Conservation (phyloP, 345 rosid genomes). For the Salix brachista region DNA sequence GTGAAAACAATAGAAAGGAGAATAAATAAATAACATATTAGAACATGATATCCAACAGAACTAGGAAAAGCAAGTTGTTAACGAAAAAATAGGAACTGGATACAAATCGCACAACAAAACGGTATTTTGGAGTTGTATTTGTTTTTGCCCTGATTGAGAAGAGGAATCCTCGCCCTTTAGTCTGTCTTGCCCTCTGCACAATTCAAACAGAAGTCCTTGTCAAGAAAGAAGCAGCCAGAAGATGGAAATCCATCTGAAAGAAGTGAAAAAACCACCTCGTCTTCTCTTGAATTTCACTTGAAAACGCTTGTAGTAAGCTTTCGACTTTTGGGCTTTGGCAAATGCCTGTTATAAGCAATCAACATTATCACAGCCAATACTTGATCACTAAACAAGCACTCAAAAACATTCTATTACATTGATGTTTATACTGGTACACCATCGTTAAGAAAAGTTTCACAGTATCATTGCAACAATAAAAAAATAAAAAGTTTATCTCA, state of each 20-base stretch:
- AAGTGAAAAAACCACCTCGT: conserved; percentile 34
- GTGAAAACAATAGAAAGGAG: neutral
- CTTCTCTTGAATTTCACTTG: conserved; percentile 76
- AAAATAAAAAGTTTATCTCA: no score
- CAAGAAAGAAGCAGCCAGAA: neutral
- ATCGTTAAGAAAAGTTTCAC: no score
- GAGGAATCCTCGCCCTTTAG: conserved; percentile 64
- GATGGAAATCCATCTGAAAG: neutral
- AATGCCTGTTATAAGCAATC: conserved; percentile 32
- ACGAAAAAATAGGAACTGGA: conserved; percentile 19
- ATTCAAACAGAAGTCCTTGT: neutral
- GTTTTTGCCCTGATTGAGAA: conserved; percentile 68
- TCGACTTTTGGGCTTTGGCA: conserved; percentile 48
- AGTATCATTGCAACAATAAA: no score
- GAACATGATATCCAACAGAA: no score
- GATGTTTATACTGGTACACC: no score
- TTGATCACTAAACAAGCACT: neutral
- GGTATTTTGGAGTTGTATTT: conserved; percentile 71
- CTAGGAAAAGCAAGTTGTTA: neutral
- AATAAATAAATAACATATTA: neutral
- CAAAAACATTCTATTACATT: neutral
- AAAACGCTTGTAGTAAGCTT: conserved; percentile 61
- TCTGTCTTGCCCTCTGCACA: conserved; percentile 66
- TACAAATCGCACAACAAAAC: conserved; percentile 68
- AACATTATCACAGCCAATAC: neutral